Evolutionary conservation across 768 basidiomycete species (phyloP), one percentile per base, ranked within the genome.

Genomic region (Tephrocybe sp.): DNA sequence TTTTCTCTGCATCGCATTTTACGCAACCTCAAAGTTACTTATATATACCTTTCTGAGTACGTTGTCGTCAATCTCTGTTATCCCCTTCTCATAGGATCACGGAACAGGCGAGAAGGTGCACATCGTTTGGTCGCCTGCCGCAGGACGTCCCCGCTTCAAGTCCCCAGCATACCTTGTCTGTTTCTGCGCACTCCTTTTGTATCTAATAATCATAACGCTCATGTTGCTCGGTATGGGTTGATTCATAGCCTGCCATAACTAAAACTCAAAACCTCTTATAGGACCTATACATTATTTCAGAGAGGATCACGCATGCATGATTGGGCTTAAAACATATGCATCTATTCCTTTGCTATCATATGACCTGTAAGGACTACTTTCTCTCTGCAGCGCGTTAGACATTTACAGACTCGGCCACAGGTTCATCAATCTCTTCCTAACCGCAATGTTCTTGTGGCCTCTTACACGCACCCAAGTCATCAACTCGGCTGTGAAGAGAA

Each of bases 381-480:
- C 6, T 22, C 16, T 39, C 6, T 13, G 16, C 6, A 13, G 10
- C 36, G 17, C 30, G 31, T 5, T 40, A 12, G 13, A 1, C 36
- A 14, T 26, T 39, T 39, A 22, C 35, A 7, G 14, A 10, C 26
- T 45, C 16, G 39, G 13, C 32, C 16, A 19, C 35, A 53, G 52
- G 1, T 53, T 48, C 16, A 36, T 53, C 20, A 53, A 53, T 43
- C 22, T 53, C 17, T 53, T 48, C 46, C 33, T 77, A 20, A 78
- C 75, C 0, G 46, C 52, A 22, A 64, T 79, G 44, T 80, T 80
- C 60, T 54, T 80, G 39, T 77, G 68, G 66, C 78, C 80, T 0
- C 64, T 82, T 3, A 48, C 69, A 10, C 64, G 68, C n/a, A 61
- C 67, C 1, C 58, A 64, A 35, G 60, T 71, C 30, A 59, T 66